Base-by-base conservation (phyloP, 2,329 filamentous ascomycete species). In the Beauveria sp. region DNA sequence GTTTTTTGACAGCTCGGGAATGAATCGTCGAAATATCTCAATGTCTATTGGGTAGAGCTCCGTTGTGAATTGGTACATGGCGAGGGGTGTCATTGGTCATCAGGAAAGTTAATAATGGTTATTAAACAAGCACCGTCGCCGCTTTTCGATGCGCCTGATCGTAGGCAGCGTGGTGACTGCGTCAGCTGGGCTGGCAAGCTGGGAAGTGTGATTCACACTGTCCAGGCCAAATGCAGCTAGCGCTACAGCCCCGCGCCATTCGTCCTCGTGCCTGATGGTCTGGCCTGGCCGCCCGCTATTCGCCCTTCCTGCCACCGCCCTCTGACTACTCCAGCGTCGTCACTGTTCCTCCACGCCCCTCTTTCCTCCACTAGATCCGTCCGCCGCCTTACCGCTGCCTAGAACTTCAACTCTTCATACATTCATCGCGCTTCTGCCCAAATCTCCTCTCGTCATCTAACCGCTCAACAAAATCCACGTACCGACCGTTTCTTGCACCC, bases 331-430 rank as follows among this genome's bases (percentile, higher is more conserved):
- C 52, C 62, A 28, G 61, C 56, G 63, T 62, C 62, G 58, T 63
- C 60, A 64, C 61, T 58, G 61, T 61, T 58, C 63, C 56, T 51
- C 54, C 53, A 54, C 60, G 65, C 66, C 68, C 62, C 66, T 66
- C 67, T 66, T 64, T 57, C 50, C 31, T 55, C 66, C 67, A 67
- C 65, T 62, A 63, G 66, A 65, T 67, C 67, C 68, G 64, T 69
- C 68, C 63, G 65, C 68, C 63, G 62, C 50, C 64, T 66, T 67
- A 64, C 63, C 51, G 52, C 52, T 60, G 58, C 66, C 65, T 67
- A 65, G 63, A 64, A 66, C 42, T 55, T 61, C 46, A 31, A 45
- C 51, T 45, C 48, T 52, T 60, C 63, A 61, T 42, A 55, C 43
- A n/a, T 40, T 28, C 40, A 61, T 46, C 50, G 43, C 51, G 31